Evolutionary conservation across 805 yeast genomes (phyloP).

Genomic region (Priceomyces haplophilus): DNA sequence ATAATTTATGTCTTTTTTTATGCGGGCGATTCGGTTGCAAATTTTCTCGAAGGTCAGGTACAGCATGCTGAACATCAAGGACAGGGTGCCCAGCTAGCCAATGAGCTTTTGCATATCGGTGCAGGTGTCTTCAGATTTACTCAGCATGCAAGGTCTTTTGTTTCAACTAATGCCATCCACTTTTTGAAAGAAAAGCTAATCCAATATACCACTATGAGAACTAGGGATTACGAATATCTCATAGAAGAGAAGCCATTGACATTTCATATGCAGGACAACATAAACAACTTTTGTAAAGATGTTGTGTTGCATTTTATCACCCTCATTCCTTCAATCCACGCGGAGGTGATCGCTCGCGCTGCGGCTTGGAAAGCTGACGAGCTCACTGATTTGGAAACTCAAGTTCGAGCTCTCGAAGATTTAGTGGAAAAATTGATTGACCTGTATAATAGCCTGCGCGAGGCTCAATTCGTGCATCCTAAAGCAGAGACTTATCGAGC

Average conservation of each 20-base stretch:
- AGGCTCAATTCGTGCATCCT: slow-evolving; percentile 8
- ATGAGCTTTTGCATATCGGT: background rate
- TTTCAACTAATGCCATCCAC: slow-evolving; percentile 23
- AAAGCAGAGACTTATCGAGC: slow-evolving; percentile 1
- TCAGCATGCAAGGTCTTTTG: slow-evolving; percentile 17
- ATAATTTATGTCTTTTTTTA: slow-evolving; percentile 9
- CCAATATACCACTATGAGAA: slow-evolving; percentile 14
- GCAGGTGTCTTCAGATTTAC: background rate
- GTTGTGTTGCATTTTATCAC: slow-evolving; percentile 14
- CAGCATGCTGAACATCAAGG: slow-evolving; percentile 1
- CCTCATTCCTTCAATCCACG: slow-evolving; percentile 15
- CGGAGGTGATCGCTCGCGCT: slow-evolving; percentile 10
- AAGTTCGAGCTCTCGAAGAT: slow-evolving; percentile 2
- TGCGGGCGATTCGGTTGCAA: slow-evolving; percentile 11
- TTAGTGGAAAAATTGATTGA: slow-evolving; percentile 9
- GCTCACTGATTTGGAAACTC: slow-evolving; percentile 12
- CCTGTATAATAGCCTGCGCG: slow-evolving; percentile 8
- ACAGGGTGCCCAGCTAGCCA: background rate
- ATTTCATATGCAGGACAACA: slow-evolving; percentile 7
- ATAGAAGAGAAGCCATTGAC: slow-evolving; percentile 8
- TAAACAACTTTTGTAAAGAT: slow-evolving; percentile 19
- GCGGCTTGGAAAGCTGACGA: slow-evolving; percentile 18
- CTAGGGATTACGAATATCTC: slow-evolving; percentile 22
- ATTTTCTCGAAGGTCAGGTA: slow-evolving; percentile 10
- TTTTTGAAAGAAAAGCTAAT: slow-evolving; percentile 12